These are phyloP conservation scores for Rhizopus microsporus DNA, from an alignment of 371 early-diverging fungal genomes.

Conservation along the genomic window DNA sequence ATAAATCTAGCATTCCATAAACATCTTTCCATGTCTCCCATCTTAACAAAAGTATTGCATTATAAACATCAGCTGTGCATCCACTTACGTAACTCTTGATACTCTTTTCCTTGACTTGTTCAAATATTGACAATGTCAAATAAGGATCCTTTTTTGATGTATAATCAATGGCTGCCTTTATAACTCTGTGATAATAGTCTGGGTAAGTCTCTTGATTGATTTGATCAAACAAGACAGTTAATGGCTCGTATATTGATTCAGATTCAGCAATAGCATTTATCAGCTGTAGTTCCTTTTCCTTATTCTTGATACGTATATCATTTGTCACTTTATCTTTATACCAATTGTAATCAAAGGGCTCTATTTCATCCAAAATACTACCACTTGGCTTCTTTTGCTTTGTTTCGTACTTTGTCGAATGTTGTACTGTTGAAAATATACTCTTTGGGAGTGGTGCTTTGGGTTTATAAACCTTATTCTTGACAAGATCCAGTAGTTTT, in stretches of 20 bases:
- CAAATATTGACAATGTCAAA: conserved; percentile 47
- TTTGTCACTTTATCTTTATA: not conserved
- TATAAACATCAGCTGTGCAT: conserved; percentile 43
- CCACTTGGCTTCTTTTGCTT: not conserved
- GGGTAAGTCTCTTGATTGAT: conserved; percentile 26
- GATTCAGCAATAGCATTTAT: conserved; percentile 12
- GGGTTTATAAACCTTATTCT: conserved; percentile 17
- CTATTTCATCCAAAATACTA: conserved; percentile 3
- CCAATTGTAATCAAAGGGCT: conserved; percentile 11
- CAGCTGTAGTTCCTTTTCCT: conserved; percentile 18
- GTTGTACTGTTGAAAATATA: conserved; percentile 12
- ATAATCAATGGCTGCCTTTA: conserved; percentile 37
- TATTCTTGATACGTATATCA: conserved; percentile 5
- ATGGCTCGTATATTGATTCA: conserved; percentile 8
- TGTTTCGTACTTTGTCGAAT: conserved; percentile 1
- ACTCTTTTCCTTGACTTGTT: conserved; percentile 39
- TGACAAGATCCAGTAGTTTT: conserved; percentile 28
- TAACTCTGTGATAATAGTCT: conserved; percentile 30
- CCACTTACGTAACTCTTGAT: conserved; percentile 43
- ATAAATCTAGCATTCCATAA: conserved; percentile 38
- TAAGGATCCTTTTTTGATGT: conserved; percentile 44
- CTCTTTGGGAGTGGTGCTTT: conserved; percentile 29
- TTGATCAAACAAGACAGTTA: conserved; percentile 11
- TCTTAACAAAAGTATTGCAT: conserved; percentile 33
- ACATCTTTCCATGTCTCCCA: conserved; percentile 44